Base-by-base conservation (phyloP, 805 yeast species). In the Nakazawaea sp. region DNA sequence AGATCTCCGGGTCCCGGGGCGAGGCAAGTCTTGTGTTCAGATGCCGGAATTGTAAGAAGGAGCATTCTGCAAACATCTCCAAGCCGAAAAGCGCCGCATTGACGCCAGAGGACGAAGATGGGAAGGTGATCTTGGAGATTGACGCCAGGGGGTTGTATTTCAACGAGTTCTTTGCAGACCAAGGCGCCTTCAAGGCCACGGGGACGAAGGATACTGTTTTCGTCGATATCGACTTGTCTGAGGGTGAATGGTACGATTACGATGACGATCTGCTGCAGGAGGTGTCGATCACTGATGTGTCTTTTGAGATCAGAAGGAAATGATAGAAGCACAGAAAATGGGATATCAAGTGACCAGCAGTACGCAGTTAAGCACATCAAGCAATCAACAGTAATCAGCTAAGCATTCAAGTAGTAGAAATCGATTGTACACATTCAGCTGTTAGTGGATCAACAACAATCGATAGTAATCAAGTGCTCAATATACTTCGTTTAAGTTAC, bases 201-300 rank as follows among this genome's bases (percentile, higher is more conserved):
- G 83, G 84, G 10, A 65, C 59, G 5, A 78, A 72, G 11, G 55
- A 73, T 2, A 65, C 81, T 8, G 57, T 53, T 36, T 85, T 83
- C 50, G 51, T 52, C 5, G 85, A 82, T 20, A 71, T 87, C 18
- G 92, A 82, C 39, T 62, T 88, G 20, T 72, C 67, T 26, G 96
- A 85, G 18, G 78, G 75, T 36, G 97, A 92, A 53, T 89, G 96
- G 89, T 92, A 80, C 53, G 98, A 92, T 50, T 92, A 89, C 53
- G 97, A 92, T 55, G 97, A 92, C 40, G 74, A 78, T 46, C 79
- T 82, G 6, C 73, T 76, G 10, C 73, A 65, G 30, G 97, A 90
- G 57, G 96, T 88, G 15, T 75, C 89, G 17, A 71, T 92, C 12
- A 77, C 83, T 1, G 89, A 85, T 3, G 65, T 78, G n/a, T 52